Percentiles rank a stretch among this genome's conserved stretches.
These are phyloP conservation scores for Fimicolochytrium jonesii DNA, from an alignment of 192 early-diverging fungal species.

Conservation along the genomic window DNA sequence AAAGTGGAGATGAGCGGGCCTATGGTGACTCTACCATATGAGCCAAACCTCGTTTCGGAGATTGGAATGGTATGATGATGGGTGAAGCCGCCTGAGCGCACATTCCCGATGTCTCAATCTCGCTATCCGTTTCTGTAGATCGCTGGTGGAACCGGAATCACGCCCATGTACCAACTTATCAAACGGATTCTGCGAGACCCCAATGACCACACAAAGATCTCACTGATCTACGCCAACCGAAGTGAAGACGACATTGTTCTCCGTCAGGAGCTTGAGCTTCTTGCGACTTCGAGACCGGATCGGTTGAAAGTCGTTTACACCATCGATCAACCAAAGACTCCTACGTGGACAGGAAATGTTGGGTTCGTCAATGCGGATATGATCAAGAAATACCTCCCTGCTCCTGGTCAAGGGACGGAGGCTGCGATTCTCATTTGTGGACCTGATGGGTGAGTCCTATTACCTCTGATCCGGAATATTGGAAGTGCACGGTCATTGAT, in stretches of 20 bases:
- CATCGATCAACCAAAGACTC: slow-evolving; percentile 64
- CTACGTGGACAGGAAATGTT: not conserved
- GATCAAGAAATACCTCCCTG: slow-evolving; percentile 44
- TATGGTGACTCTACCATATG: slow-evolving; percentile 63
- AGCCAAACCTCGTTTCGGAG: slow-evolving; percentile 53
- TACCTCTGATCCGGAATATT: not conserved
- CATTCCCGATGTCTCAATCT: too few species aligned
- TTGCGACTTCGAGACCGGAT: slow-evolving; percentile 62
- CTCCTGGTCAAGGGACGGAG: slow-evolving; percentile 32
- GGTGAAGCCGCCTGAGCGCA: not conserved
- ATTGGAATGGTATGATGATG: slow-evolving; percentile 66
- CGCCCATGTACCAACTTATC: slow-evolving; percentile 93
- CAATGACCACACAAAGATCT: slow-evolving; percentile 78
- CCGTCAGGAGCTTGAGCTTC: slow-evolving; percentile 70
- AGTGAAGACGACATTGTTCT: slow-evolving; percentile 85
- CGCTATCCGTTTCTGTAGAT: too few species aligned
- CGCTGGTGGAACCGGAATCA: slow-evolving; percentile 90
- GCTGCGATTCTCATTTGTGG: slow-evolving; percentile 53
- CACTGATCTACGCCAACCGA: slow-evolving; percentile 85
- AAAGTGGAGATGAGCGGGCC: slow-evolving; percentile 72
- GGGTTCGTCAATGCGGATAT: slow-evolving; percentile 40
- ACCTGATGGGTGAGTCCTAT: slow-evolving; percentile 43
- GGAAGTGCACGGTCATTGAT: not conserved
- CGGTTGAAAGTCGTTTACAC: slow-evolving; percentile 79
- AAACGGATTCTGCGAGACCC: slow-evolving; percentile 77